Evolutionary conservation across 108 stramenopile species (phyloP), one percentile per base, ranked within the genome.

Genomic region (Phaeodactylum tricornutum): DNA sequence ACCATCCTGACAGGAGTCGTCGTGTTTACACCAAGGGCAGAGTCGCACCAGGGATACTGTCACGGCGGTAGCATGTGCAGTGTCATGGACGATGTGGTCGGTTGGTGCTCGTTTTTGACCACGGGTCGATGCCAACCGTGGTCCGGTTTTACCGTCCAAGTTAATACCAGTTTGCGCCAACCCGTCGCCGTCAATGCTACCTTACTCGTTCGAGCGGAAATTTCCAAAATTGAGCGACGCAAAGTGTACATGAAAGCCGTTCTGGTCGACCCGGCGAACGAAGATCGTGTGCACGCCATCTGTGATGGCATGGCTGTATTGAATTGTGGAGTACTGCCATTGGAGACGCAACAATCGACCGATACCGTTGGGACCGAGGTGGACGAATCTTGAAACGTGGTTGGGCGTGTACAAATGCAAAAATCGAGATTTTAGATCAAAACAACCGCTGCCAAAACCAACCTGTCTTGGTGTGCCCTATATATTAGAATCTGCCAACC

Each of bases 131-230:
- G 77, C 46, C 16, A 35, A 5, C 76, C 85, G 7, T 92, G 90
- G 90, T 69, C 76, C 43, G 90, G 90, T 17, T 81, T 59, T 40
- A 92, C 90, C 8, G 90, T 79, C 7, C 90, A 92, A 58, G 64
- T 92, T 25, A 92, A 92, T 53, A 72, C 73, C 8, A 40, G 29
- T 0, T 60, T 92, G 41, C 64, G 55, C 36, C 54, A 56, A 21
- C 80, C 84, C 2, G 61, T 92, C 36, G 29, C 47, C 6, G 76
- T 92, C 0, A 85, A 61, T 11, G 55, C 67, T 11, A 53, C 62
- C 34, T 53, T 92, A 50, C 36, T 63, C 20, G 61, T 87, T 5
- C 47, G 51, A 22, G 82, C 66, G 24, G 54, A 16, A 6, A 62
- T 87, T n/a, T 47, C 29, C 8, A 59, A 62, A 34, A 37, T 69